phyloP scores from a whole-genome alignment of 179 eudicot species.

The Beta macrorhiza region DNA sequence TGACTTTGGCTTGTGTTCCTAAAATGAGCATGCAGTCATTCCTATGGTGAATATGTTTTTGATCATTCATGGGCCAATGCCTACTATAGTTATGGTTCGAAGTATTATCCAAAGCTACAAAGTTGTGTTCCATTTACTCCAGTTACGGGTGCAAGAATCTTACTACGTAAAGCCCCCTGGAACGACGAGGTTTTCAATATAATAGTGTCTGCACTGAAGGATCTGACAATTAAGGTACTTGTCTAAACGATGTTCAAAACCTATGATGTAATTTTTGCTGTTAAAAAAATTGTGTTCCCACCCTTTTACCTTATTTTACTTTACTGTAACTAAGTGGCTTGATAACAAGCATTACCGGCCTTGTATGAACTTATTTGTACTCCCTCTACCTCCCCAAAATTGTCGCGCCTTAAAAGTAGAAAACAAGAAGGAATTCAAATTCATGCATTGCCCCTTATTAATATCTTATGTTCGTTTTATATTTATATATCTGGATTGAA shows the following conservation, averaged over 20 bases:
- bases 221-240: slow-evolving; percentile 67
- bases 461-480: not conserved
- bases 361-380: not conserved
- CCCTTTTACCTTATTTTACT: not conserved
- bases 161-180: slow-evolving; percentile 61
- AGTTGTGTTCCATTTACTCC: slow-evolving; percentile 94
- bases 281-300: not conserved
- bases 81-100: slow-evolving; percentile 74
- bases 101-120: slow-evolving; percentile 92
- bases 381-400: not conserved
- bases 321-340: not conserved
- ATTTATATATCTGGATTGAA: not conserved
- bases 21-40: slow-evolving; percentile 64
- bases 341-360: not conserved
- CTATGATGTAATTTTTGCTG: not conserved
- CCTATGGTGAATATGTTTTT: slow-evolving; percentile 94
- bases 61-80: slow-evolving; percentile 99
- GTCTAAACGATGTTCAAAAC: slow-evolving; percentile 4
- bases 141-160: slow-evolving; percentile 86
- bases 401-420: not conserved
- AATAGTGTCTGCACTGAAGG: slow-evolving; percentile 76
- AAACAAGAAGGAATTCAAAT: not conserved
- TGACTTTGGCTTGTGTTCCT: slow-evolving; percentile 22
- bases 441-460: not conserved
- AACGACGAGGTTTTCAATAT: slow-evolving; percentile 69